Evolutionary conservation across 495 filamentous ascomycete species (phyloP).

Genomic region (Xylaria nigripes): DNA sequence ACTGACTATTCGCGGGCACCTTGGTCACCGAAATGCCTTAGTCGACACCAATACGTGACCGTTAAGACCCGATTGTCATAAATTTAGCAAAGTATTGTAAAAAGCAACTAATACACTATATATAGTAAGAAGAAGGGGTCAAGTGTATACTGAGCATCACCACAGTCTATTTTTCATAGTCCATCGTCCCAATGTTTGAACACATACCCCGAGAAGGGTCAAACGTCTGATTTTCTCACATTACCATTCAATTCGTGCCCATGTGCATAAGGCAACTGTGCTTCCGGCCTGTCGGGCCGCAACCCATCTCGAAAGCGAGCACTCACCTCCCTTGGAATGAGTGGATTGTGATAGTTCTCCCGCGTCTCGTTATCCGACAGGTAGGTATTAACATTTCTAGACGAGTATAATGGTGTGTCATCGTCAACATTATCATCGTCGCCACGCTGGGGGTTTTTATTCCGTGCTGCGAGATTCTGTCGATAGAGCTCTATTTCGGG

Average conservation of each 20-base stretch:
- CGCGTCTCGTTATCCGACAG: not conserved
- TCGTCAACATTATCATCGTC: not conserved
- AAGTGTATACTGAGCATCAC: no score
- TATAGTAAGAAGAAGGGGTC: no score
- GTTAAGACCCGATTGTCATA: no score
- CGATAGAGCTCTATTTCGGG: not conserved
- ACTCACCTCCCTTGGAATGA: not conserved
- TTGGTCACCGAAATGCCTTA: no score
- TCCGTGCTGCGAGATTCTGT: not conserved
- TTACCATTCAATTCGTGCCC: not conserved
- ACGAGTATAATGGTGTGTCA: not conserved
- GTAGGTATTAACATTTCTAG: not conserved
- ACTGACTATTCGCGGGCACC: no score
- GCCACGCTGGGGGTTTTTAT: not conserved
- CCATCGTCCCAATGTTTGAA: no score
- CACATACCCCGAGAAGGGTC: no score
- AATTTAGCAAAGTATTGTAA: no score
- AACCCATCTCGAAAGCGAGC: not conserved
- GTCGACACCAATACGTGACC: no score
- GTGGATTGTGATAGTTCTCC: not conserved
- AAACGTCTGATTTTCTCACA: not conserved
- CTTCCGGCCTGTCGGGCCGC: not conserved
- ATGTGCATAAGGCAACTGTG: not conserved
- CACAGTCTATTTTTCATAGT: no score
- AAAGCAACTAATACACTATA: no score